phyloP scores from a whole-genome alignment of 495 filamentous ascomycete species.

The Immersiella caudata region DNA sequence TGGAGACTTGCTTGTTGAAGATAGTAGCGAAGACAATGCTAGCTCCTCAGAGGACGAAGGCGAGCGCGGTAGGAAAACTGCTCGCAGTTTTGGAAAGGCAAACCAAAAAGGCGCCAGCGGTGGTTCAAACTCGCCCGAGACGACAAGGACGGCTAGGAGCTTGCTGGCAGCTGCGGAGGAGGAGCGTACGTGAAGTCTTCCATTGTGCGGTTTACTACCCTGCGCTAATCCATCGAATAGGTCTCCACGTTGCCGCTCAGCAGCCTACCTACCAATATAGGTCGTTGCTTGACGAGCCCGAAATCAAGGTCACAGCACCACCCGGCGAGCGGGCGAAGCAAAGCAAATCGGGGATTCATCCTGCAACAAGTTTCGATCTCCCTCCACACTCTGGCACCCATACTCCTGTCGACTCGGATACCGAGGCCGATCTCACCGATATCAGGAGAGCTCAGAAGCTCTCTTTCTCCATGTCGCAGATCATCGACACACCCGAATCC shows the following conservation, averaged over 20 bases:
- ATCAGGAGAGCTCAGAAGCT: slow-evolving; percentile 85
- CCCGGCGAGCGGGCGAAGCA: slow-evolving; percentile 56
- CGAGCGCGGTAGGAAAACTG: slow-evolving; percentile 52
- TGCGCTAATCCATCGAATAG: slow-evolving; percentile 34
- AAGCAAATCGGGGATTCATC: slow-evolving; percentile 72
- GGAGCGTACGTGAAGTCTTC: slow-evolving; percentile 65
- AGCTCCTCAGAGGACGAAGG: slow-evolving; percentile 55
- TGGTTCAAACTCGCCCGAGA: slow-evolving; percentile 11
- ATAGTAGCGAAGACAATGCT: slow-evolving; percentile 58
- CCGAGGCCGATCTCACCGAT: slow-evolving; percentile 80
- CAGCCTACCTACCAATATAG: slow-evolving; percentile 45
- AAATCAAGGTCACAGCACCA: slow-evolving; percentile 65
- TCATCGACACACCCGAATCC: slow-evolving; percentile 71
- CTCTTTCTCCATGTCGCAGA: slow-evolving; percentile 73
- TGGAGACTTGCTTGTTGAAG: slow-evolving; percentile 58
- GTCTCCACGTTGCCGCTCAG: slow-evolving; percentile 44
- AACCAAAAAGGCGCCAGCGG: slow-evolving; percentile 9
- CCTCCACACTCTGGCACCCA: slow-evolving; percentile 64
- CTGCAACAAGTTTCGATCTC: slow-evolving; percentile 76
- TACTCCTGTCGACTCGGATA: slow-evolving; percentile 83
- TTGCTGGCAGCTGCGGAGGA: slow-evolving; percentile 72
- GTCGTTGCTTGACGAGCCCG: slow-evolving; percentile 64
- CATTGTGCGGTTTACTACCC: neutral
- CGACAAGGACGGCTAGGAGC: slow-evolving; percentile 51
- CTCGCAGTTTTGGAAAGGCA: slow-evolving; percentile 37